Evolutionary conservation across 805 yeast genomes (phyloP).

Genomic region (Jamesozyma jinghongensis): DNA sequence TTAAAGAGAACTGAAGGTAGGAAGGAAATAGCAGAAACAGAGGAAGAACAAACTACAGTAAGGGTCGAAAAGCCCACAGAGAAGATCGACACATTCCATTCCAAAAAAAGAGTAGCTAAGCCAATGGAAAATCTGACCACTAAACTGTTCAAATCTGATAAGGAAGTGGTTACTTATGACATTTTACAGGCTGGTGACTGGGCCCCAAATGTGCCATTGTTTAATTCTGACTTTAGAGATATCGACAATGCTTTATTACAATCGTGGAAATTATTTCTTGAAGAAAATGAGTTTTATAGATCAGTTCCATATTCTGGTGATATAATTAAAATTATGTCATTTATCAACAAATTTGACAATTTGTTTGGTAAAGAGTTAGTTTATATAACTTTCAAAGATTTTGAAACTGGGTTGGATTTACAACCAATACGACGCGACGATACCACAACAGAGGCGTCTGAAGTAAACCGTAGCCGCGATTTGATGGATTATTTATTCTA

Average conservation of each 20-base stretch:
- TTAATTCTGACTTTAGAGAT: slow-evolving; percentile 11
- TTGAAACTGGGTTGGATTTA: slow-evolving; percentile 12
- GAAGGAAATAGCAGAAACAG: neutral
- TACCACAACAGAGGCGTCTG: neutral
- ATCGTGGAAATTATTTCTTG: neutral
- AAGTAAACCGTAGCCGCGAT: slow-evolving; percentile 17
- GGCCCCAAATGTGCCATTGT: slow-evolving; percentile 24
- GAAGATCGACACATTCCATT: neutral
- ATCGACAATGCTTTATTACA: neutral
- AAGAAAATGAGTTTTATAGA: slow-evolving; percentile 5
- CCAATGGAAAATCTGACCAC: neutral
- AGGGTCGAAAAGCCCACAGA: neutral
- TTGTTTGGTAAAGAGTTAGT: slow-evolving; percentile 18
- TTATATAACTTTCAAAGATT: slow-evolving; percentile 25
- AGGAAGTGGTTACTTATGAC: neutral
- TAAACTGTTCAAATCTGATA: neutral
- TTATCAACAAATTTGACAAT: slow-evolving; percentile 22
- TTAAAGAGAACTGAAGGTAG: neutral
- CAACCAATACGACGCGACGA: no score
- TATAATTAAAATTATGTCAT: slow-evolving; percentile 24
- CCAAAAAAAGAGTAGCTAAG: neutral
- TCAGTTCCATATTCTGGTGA: slow-evolving; percentile 23
- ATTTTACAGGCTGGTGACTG: slow-evolving; percentile 12
- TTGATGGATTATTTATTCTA: slow-evolving; percentile 23
- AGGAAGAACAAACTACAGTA: neutral